phyloP scores from a whole-genome alignment of 192 early-diverging fungal species.

The Gonapodya prolifera region DNA sequence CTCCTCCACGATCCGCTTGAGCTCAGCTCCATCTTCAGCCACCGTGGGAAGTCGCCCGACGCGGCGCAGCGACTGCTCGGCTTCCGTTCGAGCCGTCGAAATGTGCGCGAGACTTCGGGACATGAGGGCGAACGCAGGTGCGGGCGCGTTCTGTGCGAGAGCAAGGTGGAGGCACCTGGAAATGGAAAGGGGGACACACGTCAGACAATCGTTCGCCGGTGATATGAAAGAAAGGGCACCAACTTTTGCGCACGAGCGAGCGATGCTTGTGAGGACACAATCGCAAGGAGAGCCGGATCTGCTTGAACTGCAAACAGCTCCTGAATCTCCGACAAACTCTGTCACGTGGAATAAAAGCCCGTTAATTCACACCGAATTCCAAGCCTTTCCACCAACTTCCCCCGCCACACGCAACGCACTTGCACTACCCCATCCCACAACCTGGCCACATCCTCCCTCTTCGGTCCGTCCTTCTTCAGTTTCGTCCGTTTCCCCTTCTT shows the following conservation, averaged over 20 bases:
- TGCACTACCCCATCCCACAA: constrained; percentile 48
- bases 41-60: constrained; percentile 3
- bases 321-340: constrained; percentile 38
- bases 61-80: constrained; percentile 19
- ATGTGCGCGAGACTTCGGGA: constrained; percentile 37
- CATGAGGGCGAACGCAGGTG: constrained; percentile 46
- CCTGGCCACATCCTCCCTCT: constrained; percentile 49
- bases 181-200: background rate
- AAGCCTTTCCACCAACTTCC: no score
- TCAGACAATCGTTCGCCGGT: background rate
- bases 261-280: constrained; percentile 29
- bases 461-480: constrained; percentile 23
- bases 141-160: constrained; percentile 20
- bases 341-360: constrained; percentile 7
- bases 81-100: constrained; percentile 29
- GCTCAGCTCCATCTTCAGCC: background rate
- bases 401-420: no score
- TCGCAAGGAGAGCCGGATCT: constrained; percentile 26
- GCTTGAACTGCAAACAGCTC: constrained; percentile 38
- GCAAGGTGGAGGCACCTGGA: constrained; percentile 37
- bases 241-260: constrained; percentile 48
- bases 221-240: background rate
- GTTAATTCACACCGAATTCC: no score
- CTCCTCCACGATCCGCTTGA: background rate
- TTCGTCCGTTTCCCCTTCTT: constrained; percentile 8